Base-by-base conservation (phyloP, 2,329 filamentous ascomycete genomes). In the Sphaceloma murrayae region DNA sequence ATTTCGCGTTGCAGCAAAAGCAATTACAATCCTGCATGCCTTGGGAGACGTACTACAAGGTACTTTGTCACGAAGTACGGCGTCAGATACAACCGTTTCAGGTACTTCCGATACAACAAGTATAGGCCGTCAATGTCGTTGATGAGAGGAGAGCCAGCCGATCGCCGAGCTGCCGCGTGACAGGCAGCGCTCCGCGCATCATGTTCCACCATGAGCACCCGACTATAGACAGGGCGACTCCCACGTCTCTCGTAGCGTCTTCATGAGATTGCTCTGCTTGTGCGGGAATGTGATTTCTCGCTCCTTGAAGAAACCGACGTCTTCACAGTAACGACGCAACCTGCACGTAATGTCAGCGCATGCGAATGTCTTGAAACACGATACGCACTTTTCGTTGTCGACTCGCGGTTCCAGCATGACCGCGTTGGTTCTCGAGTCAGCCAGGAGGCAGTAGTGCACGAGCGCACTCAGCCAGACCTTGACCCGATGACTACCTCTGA, bases 181-280 rank as follows among this genome's bases (percentile, higher is more conserved):
- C n/a, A n/a, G n/a, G n/a, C n/a, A n/a, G n/a, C n/a, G n/a, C n/a
- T n/a, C n/a, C n/a, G n/a, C n/a, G n/a, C n/a, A n/a, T n/a, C 34
- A 22, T 39, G 34, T 9, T 19, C 18, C 7, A 10, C n/a, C 17
- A 10, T 24, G 24, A 40, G 10, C 19, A 26, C 24, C 24, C 17
- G 24, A 19, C 31, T 26, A 45, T 34, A 45, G 10, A 24, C 30
- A 45, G 3, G 85, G 85, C 0, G 77, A 78, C 34, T 82, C 75
- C 82, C 87, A 96, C 14, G 73, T 75, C 52, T 94, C 87, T 48
- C 89, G 73, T 46, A 77, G 73, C 51, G 94, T 73, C 56, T 82
- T 82, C 64, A 94, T 82, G 49, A 89, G 73, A 63, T 88, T 93
- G 5, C 85, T 80, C 60, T 94, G 87, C 63, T 98, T 98, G 61